A percentile compares a stretch with the other conserved stretches of the same genome.
These are phyloP conservation scores for Thielaviopsis euricoi DNA, from an alignment of 2,329 filamentous ascomycete species.

Conservation along the genomic window DNA sequence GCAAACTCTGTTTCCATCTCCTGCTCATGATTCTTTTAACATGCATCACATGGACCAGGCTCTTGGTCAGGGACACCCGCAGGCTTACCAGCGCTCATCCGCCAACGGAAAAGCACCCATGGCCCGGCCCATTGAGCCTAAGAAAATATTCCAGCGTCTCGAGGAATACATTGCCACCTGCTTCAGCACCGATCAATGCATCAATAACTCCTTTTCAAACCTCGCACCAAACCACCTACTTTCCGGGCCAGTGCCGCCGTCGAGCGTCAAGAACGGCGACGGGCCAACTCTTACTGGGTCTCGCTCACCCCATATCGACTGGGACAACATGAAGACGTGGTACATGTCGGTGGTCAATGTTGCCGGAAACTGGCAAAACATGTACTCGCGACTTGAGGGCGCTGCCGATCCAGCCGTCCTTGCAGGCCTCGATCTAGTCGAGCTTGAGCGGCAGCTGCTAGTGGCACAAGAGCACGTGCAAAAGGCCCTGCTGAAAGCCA, in stretches of 20 bases:
- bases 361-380: slow-evolving; percentile 47
- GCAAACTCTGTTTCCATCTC: background rate
- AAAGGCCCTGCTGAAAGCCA: slow-evolving; percentile 56
- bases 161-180: slow-evolving; percentile 61
- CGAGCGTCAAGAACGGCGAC: background rate
- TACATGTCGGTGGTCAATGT: slow-evolving; percentile 53
- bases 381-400: slow-evolving; percentile 23
- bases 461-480: slow-evolving; percentile 53
- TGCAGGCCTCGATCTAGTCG: slow-evolving; percentile 19
- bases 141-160: slow-evolving; percentile 49
- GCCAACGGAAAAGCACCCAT: background rate
- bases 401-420: slow-evolving; percentile 7
- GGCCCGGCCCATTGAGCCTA: slow-evolving; percentile 14
- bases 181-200: slow-evolving; percentile 50
- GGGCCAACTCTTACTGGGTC: slow-evolving; percentile 24
- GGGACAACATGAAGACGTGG: slow-evolving; percentile 56
- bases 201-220: slow-evolving; percentile 59
- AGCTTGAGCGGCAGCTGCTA: slow-evolving; percentile 30
- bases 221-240: background rate
- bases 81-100: background rate
- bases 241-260: background rate
- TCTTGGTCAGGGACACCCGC: background rate
- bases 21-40: background rate
- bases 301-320: slow-evolving; percentile 56
- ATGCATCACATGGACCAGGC: background rate